Evolutionary conservation across 176 grass and related monocot genomes (phyloP).

Genomic region (Carex cristatella): DNA sequence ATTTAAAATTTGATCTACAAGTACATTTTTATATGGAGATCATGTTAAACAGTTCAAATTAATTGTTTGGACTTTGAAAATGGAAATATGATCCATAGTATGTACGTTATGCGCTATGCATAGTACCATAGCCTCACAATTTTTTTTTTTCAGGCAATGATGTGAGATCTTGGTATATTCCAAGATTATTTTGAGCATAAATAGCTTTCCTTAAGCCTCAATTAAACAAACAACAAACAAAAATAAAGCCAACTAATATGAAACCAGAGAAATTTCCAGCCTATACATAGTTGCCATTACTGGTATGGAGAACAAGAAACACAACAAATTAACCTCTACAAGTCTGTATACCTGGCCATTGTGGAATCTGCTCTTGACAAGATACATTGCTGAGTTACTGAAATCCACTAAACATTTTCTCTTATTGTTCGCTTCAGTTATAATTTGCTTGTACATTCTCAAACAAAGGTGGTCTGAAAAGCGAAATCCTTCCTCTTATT

Average conservation of each 20-base stretch:
- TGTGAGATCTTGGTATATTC: neutral
- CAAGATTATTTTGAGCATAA: neutral
- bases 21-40: too few relatives aligned
- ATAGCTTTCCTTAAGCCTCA: neutral
- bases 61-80: too few relatives aligned
- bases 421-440: conserved; percentile 8
- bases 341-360: neutral
- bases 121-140: too few relatives aligned
- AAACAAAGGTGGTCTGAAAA: neutral
- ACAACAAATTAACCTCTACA: neutral
- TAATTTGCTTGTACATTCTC: conserved; percentile 11
- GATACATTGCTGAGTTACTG: neutral
- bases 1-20: too few relatives aligned
- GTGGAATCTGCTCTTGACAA: conserved; percentile 3
- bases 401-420: neutral
- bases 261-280: neutral
- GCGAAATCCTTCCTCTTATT: neutral
- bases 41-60: too few relatives aligned
- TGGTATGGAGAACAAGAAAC: neutral
- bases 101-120: too few relatives aligned
- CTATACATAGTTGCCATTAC: neutral
- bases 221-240: neutral
- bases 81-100: too few relatives aligned
- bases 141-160: neutral
- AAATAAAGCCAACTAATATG: neutral